These are phyloP conservation scores for Annulohypoxylon truncatum DNA, from an alignment of 2,329 filamentous ascomycete genomes.

Conservation along the genomic window DNA sequence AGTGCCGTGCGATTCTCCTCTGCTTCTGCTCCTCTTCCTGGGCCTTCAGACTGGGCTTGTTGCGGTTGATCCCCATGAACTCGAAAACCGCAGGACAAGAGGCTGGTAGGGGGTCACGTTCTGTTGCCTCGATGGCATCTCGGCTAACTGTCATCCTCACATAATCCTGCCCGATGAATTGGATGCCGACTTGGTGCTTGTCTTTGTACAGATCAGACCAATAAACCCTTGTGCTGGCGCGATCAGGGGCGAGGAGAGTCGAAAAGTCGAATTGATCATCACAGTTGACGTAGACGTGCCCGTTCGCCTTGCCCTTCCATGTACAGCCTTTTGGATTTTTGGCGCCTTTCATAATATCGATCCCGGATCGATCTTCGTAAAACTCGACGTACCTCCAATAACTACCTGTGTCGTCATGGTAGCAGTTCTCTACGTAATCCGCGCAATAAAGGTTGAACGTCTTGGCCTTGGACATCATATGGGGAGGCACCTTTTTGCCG, in stretches of 20 bases:
- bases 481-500: too few species aligned
- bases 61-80: slow-evolving; percentile 6
- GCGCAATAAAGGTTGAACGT: not conserved
- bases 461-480: too few species aligned
- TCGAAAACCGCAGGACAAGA: slow-evolving; percentile 13
- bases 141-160: slow-evolving; percentile 8
- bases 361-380: not conserved
- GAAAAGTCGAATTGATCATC: not conserved
- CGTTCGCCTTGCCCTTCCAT: not conserved
- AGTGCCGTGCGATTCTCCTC: not conserved
- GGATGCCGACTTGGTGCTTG: not conserved
- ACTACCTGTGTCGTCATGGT: not conserved
- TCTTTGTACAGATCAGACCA: not conserved
- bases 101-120: not conserved
- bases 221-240: not conserved
- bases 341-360: not conserved
- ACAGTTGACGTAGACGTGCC: not conserved
- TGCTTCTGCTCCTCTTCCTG: not conserved
- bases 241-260: not conserved
- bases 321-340: not conserved
- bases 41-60: not conserved
- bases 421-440: slow-evolving; percentile 1
- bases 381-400: not conserved
- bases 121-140: not conserved
- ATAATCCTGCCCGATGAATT: slow-evolving; percentile 12